Percentiles rank a stretch among this genome's conserved stretches.
Evolutionary conservation across 1,139 yeast genomes (phyloP).

Genomic region (Kodamaea arcana): DNA sequence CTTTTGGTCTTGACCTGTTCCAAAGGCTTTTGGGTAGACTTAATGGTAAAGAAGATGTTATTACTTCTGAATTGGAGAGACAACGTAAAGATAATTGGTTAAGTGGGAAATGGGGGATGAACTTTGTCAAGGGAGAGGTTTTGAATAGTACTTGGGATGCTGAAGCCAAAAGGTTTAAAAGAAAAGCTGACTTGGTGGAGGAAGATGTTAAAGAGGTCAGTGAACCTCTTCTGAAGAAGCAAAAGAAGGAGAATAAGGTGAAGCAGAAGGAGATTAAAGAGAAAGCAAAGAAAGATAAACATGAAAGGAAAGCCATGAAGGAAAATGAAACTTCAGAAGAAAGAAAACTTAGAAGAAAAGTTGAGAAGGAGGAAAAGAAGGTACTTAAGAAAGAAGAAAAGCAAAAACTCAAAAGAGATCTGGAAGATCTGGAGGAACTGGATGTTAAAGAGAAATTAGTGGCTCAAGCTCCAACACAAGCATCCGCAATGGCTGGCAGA

Average conservation of each 20-base stretch:
- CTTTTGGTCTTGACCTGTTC: conserved; percentile 89
- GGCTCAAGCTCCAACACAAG: conserved; percentile 6
- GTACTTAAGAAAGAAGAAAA: conserved; percentile 17
- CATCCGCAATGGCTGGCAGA: conserved; percentile 48
- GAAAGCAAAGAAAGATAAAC: conserved; percentile 6
- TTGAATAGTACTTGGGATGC: conserved; percentile 81
- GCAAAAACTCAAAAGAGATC: conserved; percentile 16
- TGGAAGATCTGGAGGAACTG: conserved; percentile 22
- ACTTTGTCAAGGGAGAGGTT: conserved; percentile 80
- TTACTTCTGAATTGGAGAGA: conserved; percentile 57
- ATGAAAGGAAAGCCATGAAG: conserved; percentile 22
- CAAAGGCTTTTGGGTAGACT: conserved; percentile 85
- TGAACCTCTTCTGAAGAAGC: conserved; percentile 4
- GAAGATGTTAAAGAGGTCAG: conserved; percentile 2
- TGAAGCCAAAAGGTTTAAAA: conserved; percentile 40
- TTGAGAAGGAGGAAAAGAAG: conserved; percentile 19
- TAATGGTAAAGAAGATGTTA: conserved; percentile 67
- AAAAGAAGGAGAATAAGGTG: conserved; percentile 10
- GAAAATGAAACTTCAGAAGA: conserved; percentile 23
- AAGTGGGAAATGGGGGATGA: conserved; percentile 81
- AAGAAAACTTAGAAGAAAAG: conserved; percentile 19
- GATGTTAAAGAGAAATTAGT: conserved; percentile 22
- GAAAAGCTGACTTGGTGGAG: conserved; percentile 10
- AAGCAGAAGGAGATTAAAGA: conserved; percentile 5
- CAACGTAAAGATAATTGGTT: conserved; percentile 64